phyloP scores from a whole-genome alignment of 352 stramenopile species.

The Pythium rhizo-oryzae region DNA sequence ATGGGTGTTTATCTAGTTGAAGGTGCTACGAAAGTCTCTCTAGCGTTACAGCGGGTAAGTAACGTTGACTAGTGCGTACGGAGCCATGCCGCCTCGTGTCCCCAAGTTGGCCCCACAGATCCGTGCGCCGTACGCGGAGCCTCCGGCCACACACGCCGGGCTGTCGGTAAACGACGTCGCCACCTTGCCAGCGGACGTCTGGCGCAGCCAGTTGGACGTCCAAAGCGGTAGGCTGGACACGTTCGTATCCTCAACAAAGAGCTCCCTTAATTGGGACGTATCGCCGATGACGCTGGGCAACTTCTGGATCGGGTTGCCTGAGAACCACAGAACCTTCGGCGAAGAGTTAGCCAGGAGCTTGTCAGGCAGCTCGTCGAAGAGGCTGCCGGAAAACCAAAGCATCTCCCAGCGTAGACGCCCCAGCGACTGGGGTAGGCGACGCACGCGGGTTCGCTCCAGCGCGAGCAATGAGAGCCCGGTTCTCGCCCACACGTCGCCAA shows the following conservation, averaged over 20 bases:
- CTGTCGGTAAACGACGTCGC: too few species aligned
- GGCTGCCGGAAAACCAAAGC: constrained; percentile 3
- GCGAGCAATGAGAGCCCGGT: not conserved
- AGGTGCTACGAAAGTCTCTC: too few species aligned
- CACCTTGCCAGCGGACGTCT: too few species aligned
- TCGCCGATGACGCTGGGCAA: not conserved
- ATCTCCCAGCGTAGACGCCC: not conserved
- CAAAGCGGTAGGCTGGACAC: not conserved
- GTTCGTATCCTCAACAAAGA: constrained; percentile 21
- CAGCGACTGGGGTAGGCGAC: not conserved
- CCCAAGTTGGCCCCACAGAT: too few species aligned
- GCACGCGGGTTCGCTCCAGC: not conserved
- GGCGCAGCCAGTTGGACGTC: not conserved
- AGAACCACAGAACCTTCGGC: not conserved
- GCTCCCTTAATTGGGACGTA: not conserved
- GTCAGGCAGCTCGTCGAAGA: constrained; percentile 5
- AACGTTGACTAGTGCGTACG: too few species aligned
- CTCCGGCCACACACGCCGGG: too few species aligned
- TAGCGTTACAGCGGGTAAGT: too few species aligned
- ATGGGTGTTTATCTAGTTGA: too few species aligned
- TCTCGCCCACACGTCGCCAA: constrained; percentile 13
- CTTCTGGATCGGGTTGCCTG: not conserved
- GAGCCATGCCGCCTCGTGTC: too few species aligned
- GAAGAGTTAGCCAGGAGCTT: constrained; percentile 3
- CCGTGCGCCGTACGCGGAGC: too few species aligned